These are phyloP conservation scores for Cymbidium sinense DNA, from an alignment of 106 monocot species.

Conservation along the genomic window DNA sequence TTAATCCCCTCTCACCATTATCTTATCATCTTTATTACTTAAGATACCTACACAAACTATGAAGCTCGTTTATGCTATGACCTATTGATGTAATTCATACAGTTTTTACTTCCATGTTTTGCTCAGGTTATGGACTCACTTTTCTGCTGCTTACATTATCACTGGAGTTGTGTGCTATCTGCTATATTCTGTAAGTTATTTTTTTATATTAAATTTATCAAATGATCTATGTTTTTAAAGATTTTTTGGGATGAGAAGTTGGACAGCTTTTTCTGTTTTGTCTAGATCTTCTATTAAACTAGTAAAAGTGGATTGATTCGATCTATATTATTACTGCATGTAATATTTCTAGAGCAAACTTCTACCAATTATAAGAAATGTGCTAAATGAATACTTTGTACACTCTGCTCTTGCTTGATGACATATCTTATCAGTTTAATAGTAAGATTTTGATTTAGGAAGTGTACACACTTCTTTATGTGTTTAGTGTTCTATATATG, in stretches of 20 bases:
- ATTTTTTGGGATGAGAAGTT: neutral
- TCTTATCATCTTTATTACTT: neutral
- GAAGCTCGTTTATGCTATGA: neutral
- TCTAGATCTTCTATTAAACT: neutral
- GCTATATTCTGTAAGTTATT: conserved; percentile 72
- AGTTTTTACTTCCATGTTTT: conserved; percentile 2
- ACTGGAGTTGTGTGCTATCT: conserved; percentile 81
- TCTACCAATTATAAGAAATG: neutral
- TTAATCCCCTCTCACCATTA: neutral
- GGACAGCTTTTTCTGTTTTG: neutral
- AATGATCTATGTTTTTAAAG: neutral
- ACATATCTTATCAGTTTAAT: neutral
- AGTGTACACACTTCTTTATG: neutral
- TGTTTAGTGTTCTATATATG: neutral
- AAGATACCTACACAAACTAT: neutral
- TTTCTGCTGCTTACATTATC: conserved; percentile 86
- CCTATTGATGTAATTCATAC: conserved; percentile 1
- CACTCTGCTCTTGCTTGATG: neutral
- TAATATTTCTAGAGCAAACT: neutral
- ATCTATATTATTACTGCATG: neutral
- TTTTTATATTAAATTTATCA: neutral
- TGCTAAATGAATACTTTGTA: neutral
- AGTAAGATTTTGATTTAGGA: neutral
- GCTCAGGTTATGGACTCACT: conserved; percentile 97
- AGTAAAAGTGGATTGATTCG: neutral